Evolutionary conservation across 1,139 yeast species (phyloP).

Genomic region (Pichia sp.): DNA sequence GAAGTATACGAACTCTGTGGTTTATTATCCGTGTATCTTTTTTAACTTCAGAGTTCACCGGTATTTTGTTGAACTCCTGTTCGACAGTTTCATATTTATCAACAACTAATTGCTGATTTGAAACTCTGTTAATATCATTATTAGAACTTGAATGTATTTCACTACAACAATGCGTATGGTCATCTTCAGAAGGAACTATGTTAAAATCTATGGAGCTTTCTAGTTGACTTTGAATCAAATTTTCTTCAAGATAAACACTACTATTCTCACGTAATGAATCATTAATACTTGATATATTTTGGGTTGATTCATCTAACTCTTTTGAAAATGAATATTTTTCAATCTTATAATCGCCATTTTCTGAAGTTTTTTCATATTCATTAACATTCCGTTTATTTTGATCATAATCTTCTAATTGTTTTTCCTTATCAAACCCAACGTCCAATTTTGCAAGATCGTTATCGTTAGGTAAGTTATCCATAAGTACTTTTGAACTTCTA

Average conservation of each 20-base stretch:
- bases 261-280: neutral
- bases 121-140: too few species aligned
- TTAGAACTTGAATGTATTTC: too few species aligned
- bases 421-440: neutral
- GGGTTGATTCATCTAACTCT: too few species aligned
- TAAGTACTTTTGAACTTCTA: slow-evolving; percentile 2
- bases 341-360: too few species aligned
- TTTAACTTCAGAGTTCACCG: neutral
- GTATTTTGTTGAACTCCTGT: too few species aligned
- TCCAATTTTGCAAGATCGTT: neutral
- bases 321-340: too few species aligned
- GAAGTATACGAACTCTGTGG: slow-evolving; percentile 2
- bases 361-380: too few species aligned
- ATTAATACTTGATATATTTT: neutral
- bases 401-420: too few species aligned
- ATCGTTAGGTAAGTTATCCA: neutral
- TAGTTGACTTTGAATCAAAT: slow-evolving; percentile 1
- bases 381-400: too few species aligned
- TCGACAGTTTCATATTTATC: too few species aligned
- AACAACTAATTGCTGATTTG: too few species aligned
- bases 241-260: neutral
- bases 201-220: neutral
- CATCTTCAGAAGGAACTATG: neutral
- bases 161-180: too few species aligned
- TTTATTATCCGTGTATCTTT: neutral